Evolutionary conservation across 805 yeast genomes (phyloP).

Genomic region (Metschnikowia continentalis): DNA sequence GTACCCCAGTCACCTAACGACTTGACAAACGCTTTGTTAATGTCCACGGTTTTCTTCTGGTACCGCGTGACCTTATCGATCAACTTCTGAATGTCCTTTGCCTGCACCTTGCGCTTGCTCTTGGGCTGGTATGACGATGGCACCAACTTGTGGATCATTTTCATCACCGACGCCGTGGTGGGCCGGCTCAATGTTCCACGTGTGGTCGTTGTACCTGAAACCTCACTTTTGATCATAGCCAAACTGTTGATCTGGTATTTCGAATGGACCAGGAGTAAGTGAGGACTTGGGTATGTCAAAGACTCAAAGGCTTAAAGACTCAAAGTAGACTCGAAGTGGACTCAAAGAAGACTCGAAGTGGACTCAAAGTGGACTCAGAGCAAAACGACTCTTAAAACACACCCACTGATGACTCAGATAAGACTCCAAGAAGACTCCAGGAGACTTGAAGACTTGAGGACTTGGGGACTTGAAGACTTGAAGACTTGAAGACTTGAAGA

Average conservation of each 20-base stretch:
- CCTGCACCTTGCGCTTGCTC: slow-evolving; percentile 5
- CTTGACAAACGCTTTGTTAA: slow-evolving; percentile 13
- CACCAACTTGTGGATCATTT: slow-evolving; percentile 15
- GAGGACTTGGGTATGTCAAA: no score
- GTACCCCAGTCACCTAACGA: slow-evolving; percentile 14
- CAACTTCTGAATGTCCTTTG: slow-evolving; percentile 15
- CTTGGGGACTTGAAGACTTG: no score
- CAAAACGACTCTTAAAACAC: no score
- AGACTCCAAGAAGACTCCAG: no score
- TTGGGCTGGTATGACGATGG: slow-evolving; percentile 7
- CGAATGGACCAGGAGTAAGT: no score
- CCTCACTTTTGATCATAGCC: not conserved
- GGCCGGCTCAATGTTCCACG: slow-evolving; percentile 12
- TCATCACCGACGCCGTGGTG: slow-evolving; percentile 18
- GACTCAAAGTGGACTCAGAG: no score
- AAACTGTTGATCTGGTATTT: not conserved
- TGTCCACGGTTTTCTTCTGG: slow-evolving; percentile 29
- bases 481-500: no score
- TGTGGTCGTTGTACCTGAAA: slow-evolving; percentile 8
- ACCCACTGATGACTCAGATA: no score
- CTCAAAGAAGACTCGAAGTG: no score
- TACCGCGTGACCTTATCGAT: slow-evolving; percentile 28
- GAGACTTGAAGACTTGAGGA: no score
- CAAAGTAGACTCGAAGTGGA: no score
- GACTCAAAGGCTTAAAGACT: no score